These are phyloP conservation scores for Rutstroemia sp. DNA, from an alignment of 2,329 filamentous ascomycete genomes.

Conservation along the genomic window DNA sequence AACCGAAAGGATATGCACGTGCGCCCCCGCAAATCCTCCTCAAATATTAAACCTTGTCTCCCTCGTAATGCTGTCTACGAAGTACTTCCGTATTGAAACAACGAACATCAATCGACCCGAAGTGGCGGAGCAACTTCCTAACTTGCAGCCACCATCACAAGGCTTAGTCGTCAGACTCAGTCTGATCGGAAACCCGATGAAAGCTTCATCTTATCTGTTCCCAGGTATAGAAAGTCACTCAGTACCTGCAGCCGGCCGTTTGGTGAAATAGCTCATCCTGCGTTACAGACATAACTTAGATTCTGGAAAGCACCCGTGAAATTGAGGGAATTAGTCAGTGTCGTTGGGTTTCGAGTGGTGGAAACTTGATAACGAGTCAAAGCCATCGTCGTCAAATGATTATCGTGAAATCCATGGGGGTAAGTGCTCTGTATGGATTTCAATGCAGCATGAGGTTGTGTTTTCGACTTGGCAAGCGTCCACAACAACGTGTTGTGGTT, in stretches of 20 bases:
- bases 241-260: background rate
- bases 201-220: background rate
- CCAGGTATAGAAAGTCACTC: background rate
- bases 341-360: background rate
- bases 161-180: background rate
- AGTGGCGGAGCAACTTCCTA: background rate
- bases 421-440: constrained; percentile 2
- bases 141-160: background rate
- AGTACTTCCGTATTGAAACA: too few relatives aligned
- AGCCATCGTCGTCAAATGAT: background rate
- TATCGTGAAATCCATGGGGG: constrained; percentile 4
- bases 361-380: background rate
- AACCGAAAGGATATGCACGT: background rate
- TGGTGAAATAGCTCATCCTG: constrained; percentile 4
- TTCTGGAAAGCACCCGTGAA: background rate
- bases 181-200: background rate
- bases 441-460: background rate
- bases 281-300: background rate
- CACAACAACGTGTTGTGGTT: background rate
- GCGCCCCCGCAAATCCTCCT: background rate
- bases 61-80: background rate
- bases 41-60: background rate
- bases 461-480: background rate
- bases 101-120: background rate
- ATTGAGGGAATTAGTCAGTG: constrained; percentile 3